These are phyloP conservation scores for Aspergillus quadricinctus DNA, from an alignment of 2,329 filamentous ascomycete species.

Conservation along the genomic window DNA sequence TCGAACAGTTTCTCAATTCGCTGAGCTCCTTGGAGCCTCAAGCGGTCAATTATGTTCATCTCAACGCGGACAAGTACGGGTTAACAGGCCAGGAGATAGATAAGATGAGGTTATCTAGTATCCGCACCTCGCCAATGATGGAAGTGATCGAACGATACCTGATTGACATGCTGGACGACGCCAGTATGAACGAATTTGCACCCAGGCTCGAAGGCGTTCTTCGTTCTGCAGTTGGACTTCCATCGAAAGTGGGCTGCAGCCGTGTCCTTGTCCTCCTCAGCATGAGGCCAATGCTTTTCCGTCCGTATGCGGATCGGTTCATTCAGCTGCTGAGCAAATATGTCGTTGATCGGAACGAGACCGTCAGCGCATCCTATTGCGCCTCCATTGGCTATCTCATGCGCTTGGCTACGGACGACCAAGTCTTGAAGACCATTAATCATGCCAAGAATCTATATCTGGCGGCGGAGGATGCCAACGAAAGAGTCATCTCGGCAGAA, in stretches of 20 bases:
- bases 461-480: constrained; percentile 69
- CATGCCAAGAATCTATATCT: constrained; percentile 71
- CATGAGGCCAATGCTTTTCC: constrained; percentile 70
- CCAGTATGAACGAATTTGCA: constrained; percentile 70
- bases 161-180: constrained; percentile 74
- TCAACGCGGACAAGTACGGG: constrained; percentile 79
- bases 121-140: constrained; percentile 82
- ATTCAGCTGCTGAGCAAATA: constrained; percentile 75
- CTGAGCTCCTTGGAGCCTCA: constrained; percentile 87
- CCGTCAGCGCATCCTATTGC: constrained; percentile 85
- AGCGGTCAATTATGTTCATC: constrained; percentile 85
- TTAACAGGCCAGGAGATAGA: constrained; percentile 87
- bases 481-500: constrained; percentile 73
- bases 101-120: constrained; percentile 73
- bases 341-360: constrained; percentile 86
- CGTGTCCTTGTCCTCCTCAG: constrained; percentile 80
- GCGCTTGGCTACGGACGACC: constrained; percentile 57
- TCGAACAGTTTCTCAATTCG: constrained; percentile 74
- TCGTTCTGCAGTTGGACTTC: constrained; percentile 82
- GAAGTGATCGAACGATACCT: constrained; percentile 81
- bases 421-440: constrained; percentile 51
- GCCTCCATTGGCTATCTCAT: constrained; percentile 81
- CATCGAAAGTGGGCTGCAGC: constrained; percentile 88
- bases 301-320: constrained; percentile 69
- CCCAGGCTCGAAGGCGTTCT: constrained; percentile 72